Percentiles rank a stretch among this genome's conserved stretches.
These are phyloP conservation scores for Ogataea corticis DNA, from an alignment of 805 yeast genomes.

Conservation along the genomic window DNA sequence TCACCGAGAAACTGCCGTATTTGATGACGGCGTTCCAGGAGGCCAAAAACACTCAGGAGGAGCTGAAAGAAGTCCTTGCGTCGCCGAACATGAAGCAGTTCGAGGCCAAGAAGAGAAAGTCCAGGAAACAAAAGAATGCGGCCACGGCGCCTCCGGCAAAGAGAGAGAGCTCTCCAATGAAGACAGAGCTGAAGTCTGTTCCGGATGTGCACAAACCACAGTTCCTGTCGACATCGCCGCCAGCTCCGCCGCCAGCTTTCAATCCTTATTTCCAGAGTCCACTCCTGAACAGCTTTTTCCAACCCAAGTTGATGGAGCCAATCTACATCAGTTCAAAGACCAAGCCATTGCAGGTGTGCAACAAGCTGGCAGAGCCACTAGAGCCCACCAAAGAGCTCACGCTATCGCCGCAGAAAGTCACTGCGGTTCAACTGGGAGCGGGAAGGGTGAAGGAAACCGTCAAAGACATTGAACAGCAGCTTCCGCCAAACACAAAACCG, in stretches of 20 bases:
- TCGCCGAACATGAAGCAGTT: conserved; percentile 9
- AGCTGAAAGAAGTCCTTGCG: conserved; percentile 31
- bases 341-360: conserved; percentile 1
- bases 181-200: neutral
- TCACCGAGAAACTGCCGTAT: conserved; percentile 65
- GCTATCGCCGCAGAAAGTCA: conserved; percentile 21
- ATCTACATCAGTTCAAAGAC: conserved; percentile 17
- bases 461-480: conserved; percentile 26
- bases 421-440: conserved; percentile 20
- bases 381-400: conserved; percentile 15
- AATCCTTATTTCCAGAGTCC: conserved; percentile 20
- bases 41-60: conserved; percentile 59
- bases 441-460: conserved; percentile 31
- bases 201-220: neutral
- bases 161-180: neutral
- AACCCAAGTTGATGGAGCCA: conserved; percentile 28
- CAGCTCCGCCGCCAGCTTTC: conserved; percentile 10
- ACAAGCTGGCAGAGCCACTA: conserved; percentile 11
- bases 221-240: conserved; percentile 1
- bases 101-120: conserved; percentile 1
- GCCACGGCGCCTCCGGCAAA: neutral
- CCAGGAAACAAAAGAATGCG: neutral
- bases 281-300: conserved; percentile 23
- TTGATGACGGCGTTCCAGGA: conserved; percentile 66
- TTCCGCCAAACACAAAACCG: conserved; percentile 12